Percentiles rank a stretch among this genome's conserved stretches.
phyloP scores from a whole-genome alignment of 257 asterid species.

The Mitragyna speciosa region DNA sequence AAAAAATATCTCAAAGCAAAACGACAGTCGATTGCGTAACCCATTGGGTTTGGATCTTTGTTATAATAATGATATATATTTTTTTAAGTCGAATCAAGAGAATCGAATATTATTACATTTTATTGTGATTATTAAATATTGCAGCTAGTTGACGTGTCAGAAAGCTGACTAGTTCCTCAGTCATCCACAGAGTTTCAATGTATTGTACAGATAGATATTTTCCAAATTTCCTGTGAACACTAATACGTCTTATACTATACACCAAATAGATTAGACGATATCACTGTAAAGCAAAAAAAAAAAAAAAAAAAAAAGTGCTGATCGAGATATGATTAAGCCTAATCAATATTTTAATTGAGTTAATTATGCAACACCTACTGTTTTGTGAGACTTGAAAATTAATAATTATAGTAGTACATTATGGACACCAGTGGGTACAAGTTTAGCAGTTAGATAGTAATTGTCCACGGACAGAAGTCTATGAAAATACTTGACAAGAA shows the following conservation, averaged over 20 bases:
- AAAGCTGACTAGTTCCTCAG: not conserved
- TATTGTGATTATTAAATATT: not conserved
- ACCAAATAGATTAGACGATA: too few relatives aligned
- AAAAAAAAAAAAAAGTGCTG: too few relatives aligned
- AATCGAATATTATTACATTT: constrained; percentile 11
- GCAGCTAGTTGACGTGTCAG: constrained; percentile 1
- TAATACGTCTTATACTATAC: too few relatives aligned
- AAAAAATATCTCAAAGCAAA: not conserved
- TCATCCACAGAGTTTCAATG: not conserved
- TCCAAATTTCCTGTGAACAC: not conserved
- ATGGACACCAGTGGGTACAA: not conserved
- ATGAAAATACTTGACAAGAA: not conserved
- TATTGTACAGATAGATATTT: not conserved
- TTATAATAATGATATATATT: not conserved
- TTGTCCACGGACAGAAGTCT: constrained; percentile 1
- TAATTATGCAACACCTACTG: not conserved
- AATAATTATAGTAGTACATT: not conserved
- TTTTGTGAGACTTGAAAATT: not conserved
- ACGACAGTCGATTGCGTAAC: constrained; percentile 24
- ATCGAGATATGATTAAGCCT: not conserved
- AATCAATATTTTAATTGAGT: constrained; percentile 4
- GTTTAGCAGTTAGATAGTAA: constrained; percentile 5
- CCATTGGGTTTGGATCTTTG: constrained; percentile 25
- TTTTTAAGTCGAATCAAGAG: not conserved
- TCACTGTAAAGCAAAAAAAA: too few relatives aligned